Evolutionary conservation across 768 basidiomycete species (phyloP).

Genomic region (Tricholoma furcatifolium): DNA sequence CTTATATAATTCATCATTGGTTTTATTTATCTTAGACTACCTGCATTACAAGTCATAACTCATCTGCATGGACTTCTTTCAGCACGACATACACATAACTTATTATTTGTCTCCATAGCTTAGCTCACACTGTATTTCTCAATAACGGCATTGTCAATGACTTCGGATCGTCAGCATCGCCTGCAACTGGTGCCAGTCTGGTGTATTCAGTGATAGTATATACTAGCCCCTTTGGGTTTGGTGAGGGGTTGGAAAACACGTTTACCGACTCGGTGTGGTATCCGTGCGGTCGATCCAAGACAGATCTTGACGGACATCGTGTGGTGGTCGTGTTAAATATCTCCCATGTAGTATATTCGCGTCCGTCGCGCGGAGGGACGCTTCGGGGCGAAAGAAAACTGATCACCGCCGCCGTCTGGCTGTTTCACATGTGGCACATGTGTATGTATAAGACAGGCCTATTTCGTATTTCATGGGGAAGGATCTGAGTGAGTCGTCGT

Average conservation of each 20-base stretch:
- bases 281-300: constrained; percentile 2
- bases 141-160: neutral
- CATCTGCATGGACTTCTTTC: neutral
- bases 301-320: constrained; percentile 8
- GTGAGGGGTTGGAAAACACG: neutral
- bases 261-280: constrained; percentile 5
- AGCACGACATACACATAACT: neutral
- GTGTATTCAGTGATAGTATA: no score
- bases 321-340: constrained; percentile 11
- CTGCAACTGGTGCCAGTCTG: no score
- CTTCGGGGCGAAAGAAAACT: neutral
- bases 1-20: neutral
- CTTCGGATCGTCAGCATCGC: no score
- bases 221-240: neutral
- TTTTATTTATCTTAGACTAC: neutral
- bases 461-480: neutral
- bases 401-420: neutral
- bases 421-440: neutral
- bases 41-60: no score
- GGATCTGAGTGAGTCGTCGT: neutral
- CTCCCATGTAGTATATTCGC: neutral
- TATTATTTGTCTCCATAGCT: no score
- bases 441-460: neutral
- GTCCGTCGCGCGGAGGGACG: neutral
- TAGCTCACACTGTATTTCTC: neutral